Conservation (phyloP, 352 stramenopile genomes). For the Phytophthora agathidicida region DNA sequence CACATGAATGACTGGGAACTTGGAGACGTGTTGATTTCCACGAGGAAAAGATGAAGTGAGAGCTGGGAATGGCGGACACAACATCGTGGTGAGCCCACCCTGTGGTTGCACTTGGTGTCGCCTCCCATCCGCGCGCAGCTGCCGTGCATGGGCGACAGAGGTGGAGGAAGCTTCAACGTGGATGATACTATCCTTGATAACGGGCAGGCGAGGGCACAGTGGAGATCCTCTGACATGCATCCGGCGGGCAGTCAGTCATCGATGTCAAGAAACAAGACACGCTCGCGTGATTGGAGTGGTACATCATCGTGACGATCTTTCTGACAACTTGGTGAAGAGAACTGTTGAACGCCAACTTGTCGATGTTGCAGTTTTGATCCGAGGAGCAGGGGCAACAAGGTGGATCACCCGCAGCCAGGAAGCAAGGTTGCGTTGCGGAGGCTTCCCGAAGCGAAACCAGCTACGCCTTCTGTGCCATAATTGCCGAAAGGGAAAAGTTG, state of each 20-base stretch:
- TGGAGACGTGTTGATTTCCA: constrained; percentile 1
- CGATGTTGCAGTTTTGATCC: not conserved
- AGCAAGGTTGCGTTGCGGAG: no score
- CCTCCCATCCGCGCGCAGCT: constrained; percentile 17
- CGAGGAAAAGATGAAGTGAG: constrained; percentile 23
- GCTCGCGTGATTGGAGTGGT: constrained; percentile 20
- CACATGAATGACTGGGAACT: constrained; percentile 2
- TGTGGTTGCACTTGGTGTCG: constrained; percentile 8
- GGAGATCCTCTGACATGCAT: constrained; percentile 8
- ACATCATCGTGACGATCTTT: constrained; percentile 12
- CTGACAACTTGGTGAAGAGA: constrained; percentile 6
- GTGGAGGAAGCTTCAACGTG: not conserved
- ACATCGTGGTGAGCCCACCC: not conserved
- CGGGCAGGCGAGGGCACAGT: constrained; percentile 10
- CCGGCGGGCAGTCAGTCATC: constrained; percentile 18
- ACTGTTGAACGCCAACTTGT: constrained; percentile 9
- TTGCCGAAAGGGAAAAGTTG: not conserved
- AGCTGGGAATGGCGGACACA: not conserved
- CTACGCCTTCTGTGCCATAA: not conserved
- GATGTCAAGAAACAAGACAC: not conserved
- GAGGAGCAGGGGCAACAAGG: no score
- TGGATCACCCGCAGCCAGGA: no score
- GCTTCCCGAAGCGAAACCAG: no score
- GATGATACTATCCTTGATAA: no score
- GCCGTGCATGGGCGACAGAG: constrained; percentile 10